Conservation (phyloP, 1,139 yeast species). For the Scheffersomyces titani region DNA sequence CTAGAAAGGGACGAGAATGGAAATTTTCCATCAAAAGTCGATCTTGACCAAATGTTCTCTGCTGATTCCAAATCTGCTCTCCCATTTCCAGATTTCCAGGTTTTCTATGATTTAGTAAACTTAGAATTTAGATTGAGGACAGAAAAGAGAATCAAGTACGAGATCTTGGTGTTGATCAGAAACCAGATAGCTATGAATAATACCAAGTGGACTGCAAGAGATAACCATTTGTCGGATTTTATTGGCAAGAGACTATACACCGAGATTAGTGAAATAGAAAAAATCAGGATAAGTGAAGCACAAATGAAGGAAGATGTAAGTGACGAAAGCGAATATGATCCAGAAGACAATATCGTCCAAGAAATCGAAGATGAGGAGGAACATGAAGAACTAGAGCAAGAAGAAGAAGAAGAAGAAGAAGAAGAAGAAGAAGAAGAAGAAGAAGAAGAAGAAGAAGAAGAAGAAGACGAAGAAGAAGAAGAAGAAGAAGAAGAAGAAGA, state of each 20-base stretch:
- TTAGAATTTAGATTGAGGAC: constrained; percentile 37
- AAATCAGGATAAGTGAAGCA: constrained; percentile 25
- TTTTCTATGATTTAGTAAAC: constrained; percentile 32
- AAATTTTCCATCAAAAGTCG: constrained; percentile 17
- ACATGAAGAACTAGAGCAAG: constrained; percentile 9
- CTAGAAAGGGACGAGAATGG: constrained; percentile 14
- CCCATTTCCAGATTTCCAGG: constrained; percentile 31
- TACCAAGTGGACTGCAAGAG: constrained; percentile 43
- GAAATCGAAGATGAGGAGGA: constrained; percentile 12
- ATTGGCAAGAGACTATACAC: constrained; percentile 31
- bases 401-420: constrained; percentile 11
- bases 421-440: constrained; percentile 9
- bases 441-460: constrained; percentile 9
- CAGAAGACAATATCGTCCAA: constrained; percentile 6
- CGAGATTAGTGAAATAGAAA: constrained; percentile 32
- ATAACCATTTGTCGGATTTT: constrained; percentile 39
- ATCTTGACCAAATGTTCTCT: constrained; percentile 27
- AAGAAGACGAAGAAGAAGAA: constrained; percentile 12
- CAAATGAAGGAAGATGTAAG: constrained; percentile 15
- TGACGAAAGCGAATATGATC: constrained; percentile 16
- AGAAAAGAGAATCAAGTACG: constrained; percentile 36
- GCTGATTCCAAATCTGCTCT: constrained; percentile 24
- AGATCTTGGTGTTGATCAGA: constrained; percentile 33
- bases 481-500: constrained; percentile 9
- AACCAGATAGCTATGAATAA: constrained; percentile 33